These are phyloP conservation scores for Cucurbita pepo DNA, from an alignment of 306 rosid species.

Conservation along the genomic window DNA sequence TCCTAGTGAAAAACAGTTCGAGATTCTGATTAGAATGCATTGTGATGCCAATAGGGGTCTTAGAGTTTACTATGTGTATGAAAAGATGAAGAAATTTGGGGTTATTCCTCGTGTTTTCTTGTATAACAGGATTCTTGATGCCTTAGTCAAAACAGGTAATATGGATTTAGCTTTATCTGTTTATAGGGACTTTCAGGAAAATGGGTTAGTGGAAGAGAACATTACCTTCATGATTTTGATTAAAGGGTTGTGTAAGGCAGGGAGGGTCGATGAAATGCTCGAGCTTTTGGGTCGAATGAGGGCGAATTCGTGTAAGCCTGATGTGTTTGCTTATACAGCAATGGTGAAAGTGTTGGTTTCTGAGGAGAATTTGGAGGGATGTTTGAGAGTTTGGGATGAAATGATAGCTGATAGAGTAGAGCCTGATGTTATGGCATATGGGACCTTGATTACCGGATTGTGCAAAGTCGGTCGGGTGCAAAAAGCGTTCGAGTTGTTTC, in stretches of 20 bases:
- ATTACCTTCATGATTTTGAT: constrained; percentile 68
- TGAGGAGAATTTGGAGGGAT: constrained; percentile 44
- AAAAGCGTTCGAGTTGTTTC: constrained; percentile 51
- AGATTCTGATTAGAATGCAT: constrained; percentile 72
- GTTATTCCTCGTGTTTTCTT: constrained; percentile 60
- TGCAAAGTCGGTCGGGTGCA: constrained; percentile 42
- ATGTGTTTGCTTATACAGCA: constrained; percentile 70
- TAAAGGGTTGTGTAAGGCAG: constrained; percentile 57
- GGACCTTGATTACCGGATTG: constrained; percentile 41
- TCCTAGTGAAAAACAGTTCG: constrained; percentile 76
- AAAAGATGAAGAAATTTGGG: constrained; percentile 69
- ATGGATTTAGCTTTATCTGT: constrained; percentile 54
- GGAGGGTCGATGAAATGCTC: constrained; percentile 48
- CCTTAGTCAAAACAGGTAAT: constrained; percentile 36
- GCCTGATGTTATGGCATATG: constrained; percentile 64
- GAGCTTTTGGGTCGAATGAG: constrained; percentile 51
- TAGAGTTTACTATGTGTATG: constrained; percentile 47
- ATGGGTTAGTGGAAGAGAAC: constrained; percentile 60
- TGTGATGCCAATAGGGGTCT: constrained; percentile 56
- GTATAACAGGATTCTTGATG: constrained; percentile 68
- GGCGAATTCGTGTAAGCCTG: constrained; percentile 52
- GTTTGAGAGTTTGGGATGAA: constrained; percentile 71
- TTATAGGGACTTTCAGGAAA: constrained; percentile 44
- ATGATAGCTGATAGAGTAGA: constrained; percentile 48
- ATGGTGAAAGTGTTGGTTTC: constrained; percentile 40